A percentile compares a stretch with the other conserved stretches of the same genome.
Conservation (phyloP, 1,284 basidiomycete species). For the Meripilus lineatus region DNA sequence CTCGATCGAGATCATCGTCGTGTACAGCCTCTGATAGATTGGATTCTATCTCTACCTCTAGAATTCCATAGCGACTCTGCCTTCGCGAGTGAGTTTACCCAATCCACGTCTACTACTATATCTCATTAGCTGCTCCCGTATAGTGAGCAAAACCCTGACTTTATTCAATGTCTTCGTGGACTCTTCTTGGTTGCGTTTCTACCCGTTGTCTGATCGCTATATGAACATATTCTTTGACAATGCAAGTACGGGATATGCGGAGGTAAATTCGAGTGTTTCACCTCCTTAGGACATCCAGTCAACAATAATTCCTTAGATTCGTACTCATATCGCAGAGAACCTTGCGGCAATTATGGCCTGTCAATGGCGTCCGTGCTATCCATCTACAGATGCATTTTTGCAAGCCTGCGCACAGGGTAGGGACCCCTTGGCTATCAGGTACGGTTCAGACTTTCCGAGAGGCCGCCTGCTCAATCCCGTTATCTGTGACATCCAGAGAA, state of each 20-base stretch:
- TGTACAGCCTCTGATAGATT: constrained; percentile 72
- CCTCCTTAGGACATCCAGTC: too few relatives aligned
- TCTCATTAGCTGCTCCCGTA: constrained; percentile 12
- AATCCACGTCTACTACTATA: constrained; percentile 2
- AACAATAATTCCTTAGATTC: constrained; percentile 58
- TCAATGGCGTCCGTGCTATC: constrained; percentile 76
- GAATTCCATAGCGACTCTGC: constrained; percentile 81
- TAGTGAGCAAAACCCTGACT: constrained; percentile 68
- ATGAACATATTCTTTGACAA: constrained; percentile 71
- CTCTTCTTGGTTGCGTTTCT: constrained; percentile 56
- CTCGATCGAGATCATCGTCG: constrained; percentile 84
- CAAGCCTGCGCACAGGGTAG: constrained; percentile 49
- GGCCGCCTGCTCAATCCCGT: neutral
- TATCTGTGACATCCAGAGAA: constrained; percentile 34
- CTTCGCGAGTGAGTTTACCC: constrained; percentile 56
- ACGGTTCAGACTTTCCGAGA: constrained; percentile 14
- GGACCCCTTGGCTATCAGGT: constrained; percentile 69
- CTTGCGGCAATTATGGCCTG: constrained; percentile 59
- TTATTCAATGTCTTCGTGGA: constrained; percentile 59
- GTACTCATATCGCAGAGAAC: constrained; percentile 66
- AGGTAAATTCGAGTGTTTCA: constrained; percentile 48
- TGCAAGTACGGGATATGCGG: constrained; percentile 78
- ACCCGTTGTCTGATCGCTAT: constrained; percentile 63
- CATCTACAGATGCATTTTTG: constrained; percentile 62
- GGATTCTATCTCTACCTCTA: constrained; percentile 71